Evolutionary conservation across 2,329 filamentous ascomycete genomes (phyloP).

Genomic region (Fusarium newnesense): DNA sequence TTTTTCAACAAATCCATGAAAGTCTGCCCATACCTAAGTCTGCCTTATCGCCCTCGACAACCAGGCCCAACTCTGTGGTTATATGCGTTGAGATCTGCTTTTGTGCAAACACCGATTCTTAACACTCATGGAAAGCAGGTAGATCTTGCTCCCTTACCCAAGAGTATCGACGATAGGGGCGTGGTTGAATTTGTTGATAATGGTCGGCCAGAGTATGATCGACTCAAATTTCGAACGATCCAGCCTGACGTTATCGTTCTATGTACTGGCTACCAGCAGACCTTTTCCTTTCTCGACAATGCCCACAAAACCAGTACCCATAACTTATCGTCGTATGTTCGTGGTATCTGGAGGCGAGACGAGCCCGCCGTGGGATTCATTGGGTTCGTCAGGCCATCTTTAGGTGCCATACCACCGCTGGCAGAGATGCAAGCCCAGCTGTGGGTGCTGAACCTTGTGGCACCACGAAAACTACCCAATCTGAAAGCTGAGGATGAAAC

Average conservation of each 20-base stretch:
- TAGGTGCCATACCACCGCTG: background rate
- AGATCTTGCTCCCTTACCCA: background rate
- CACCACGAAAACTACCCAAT: background rate
- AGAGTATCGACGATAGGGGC: background rate
- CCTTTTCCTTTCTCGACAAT: background rate
- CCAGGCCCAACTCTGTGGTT: background rate
- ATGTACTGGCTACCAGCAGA: background rate
- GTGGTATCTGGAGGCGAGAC: background rate
- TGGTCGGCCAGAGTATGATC: background rate
- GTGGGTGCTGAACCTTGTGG: background rate
- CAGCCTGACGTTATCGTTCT: background rate
- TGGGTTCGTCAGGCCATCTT: background rate
- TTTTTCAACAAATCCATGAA: conserved; percentile 10
- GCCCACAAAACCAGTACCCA: background rate
- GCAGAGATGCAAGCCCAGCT: conserved; percentile 2
- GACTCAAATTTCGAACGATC: background rate
- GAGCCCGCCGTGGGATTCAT: background rate
- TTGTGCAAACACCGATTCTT: background rate
- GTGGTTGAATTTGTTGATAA: background rate
- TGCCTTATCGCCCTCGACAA: background rate
- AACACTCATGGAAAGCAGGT: background rate
- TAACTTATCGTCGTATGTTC: background rate
- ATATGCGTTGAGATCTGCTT: background rate
- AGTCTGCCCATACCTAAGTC: background rate
- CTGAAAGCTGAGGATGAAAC: background rate